A percentile compares a stretch with the other conserved stretches of the same genome.
These are phyloP conservation scores for Rossbeevera mucosa DNA, from an alignment of 768 basidiomycete genomes.

Conservation along the genomic window DNA sequence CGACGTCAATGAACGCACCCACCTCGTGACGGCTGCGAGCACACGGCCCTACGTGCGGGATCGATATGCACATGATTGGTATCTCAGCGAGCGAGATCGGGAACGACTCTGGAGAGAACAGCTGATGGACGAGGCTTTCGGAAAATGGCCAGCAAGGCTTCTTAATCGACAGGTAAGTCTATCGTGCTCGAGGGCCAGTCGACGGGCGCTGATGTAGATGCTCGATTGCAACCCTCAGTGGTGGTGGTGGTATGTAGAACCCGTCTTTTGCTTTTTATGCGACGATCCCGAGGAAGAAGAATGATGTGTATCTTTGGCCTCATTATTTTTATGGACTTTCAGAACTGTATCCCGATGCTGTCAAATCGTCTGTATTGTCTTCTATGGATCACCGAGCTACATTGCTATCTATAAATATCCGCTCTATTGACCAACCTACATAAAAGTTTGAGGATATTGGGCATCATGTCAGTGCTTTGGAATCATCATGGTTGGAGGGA, in stretches of 20 bases:
- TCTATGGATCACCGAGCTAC: conserved; percentile 6
- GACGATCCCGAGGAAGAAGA: conserved; percentile 48
- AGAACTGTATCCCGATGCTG: not conserved
- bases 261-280: conserved; percentile 59
- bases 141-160: conserved; percentile 62
- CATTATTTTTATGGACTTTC: not conserved
- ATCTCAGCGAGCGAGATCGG: conserved; percentile 24
- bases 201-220: not conserved
- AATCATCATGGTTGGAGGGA: conserved; percentile 89
- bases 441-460: not conserved
- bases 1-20: conserved; percentile 36
- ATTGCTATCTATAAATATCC: not conserved
- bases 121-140: conserved; percentile 51
- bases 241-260: conserved; percentile 80
- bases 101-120: conserved; percentile 40
- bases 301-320: conserved; percentile 9
- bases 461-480: conserved; percentile 34
- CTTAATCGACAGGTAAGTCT: conserved; percentile 64
- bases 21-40: conserved; percentile 31
- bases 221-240: conserved; percentile 44
- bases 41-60: conserved; percentile 17
- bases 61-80: conserved; percentile 18
- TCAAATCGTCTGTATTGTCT: conserved; percentile 12
- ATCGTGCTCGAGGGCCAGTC: not conserved
- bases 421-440: not conserved